These are phyloP conservation scores for Phytophthora sp. DNA, from an alignment of 352 stramenopile genomes.

Conservation along the genomic window DNA sequence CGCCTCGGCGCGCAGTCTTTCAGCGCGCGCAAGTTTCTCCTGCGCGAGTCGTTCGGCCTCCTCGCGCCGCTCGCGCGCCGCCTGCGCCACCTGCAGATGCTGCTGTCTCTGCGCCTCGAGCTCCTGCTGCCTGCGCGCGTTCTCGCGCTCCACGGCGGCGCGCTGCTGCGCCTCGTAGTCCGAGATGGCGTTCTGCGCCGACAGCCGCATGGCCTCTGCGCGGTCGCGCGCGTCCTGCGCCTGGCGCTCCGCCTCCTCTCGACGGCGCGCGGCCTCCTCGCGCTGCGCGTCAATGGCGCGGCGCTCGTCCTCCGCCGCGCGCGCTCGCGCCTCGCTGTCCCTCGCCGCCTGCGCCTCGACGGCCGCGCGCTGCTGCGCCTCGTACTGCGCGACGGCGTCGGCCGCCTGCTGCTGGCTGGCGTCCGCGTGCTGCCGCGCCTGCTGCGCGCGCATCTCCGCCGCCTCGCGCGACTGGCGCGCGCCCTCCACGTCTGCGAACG, in stretches of 20 bases:
- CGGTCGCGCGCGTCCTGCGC: conserved; percentile 69
- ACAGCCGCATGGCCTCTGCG: conserved; percentile 63
- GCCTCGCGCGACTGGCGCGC: conserved; percentile 49
- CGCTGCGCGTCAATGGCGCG: conserved; percentile 58
- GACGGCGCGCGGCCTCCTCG: conserved; percentile 48
- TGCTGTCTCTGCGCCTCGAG: conserved; percentile 67
- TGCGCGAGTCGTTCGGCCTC: conserved; percentile 59
- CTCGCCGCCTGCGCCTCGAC: conserved; percentile 37
- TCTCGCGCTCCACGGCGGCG: conserved; percentile 62
- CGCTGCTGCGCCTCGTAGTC: conserved; percentile 75
- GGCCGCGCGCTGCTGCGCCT: conserved; percentile 56
- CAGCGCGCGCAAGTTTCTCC: conserved; percentile 61
- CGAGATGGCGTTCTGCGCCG: conserved; percentile 61
- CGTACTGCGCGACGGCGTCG: conserved; percentile 47
- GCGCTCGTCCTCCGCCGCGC: conserved; percentile 43
- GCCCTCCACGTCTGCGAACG: conserved; percentile 27
- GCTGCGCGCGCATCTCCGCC: conserved; percentile 51
- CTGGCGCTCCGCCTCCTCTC: conserved; percentile 62
- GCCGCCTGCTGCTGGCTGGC: conserved; percentile 48
- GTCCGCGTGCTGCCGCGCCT: conserved; percentile 52
- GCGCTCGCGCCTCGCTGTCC: conserved; percentile 32
- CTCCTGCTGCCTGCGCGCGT: conserved; percentile 62
- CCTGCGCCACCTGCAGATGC: conserved; percentile 60
- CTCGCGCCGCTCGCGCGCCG: conserved; percentile 57
- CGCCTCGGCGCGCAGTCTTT: conserved; percentile 61